Conservation (phyloP, 2,329 filamentous ascomycete species). For the Claviceps sp. region DNA sequence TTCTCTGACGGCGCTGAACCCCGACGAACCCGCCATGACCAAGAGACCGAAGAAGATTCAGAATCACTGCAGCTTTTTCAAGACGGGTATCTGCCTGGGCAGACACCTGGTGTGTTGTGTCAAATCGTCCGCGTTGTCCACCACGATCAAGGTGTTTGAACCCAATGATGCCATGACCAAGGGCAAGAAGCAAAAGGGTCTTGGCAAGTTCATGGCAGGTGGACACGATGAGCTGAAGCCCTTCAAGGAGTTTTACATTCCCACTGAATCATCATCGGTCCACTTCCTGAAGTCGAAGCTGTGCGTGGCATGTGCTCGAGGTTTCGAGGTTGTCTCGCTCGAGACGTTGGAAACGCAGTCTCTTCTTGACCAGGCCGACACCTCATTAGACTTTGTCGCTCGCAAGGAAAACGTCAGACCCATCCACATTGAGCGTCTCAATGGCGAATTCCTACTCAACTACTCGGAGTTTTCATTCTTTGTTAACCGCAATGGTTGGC, state of each 20-base stretch:
- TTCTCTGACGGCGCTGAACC: conserved; percentile 72
- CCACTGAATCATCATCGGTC: conserved; percentile 93
- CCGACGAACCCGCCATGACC: conserved; percentile 63
- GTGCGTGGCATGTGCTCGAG: conserved; percentile 87
- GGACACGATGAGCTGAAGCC: conserved; percentile 92
- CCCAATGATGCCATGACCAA: conserved; percentile 90
- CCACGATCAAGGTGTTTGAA: conserved; percentile 98
- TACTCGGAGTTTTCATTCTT: conserved; percentile 99
- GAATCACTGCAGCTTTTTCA: conserved; percentile 97
- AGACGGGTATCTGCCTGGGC: conserved; percentile 86
- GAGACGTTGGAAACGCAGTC: conserved; percentile 98
- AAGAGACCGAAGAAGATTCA: conserved; percentile 93
- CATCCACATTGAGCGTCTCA: conserved; percentile 93
- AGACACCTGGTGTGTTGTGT: conserved; percentile 93
- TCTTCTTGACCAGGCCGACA: conserved; percentile 91
- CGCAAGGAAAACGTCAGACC: conserved; percentile 87
- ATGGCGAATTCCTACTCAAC: conserved; percentile 93
- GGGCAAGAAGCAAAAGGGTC: conserved; percentile 88
- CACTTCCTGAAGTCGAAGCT: conserved; percentile 96
- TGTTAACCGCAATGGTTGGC: conserved; percentile 96
- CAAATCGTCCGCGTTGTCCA: conserved; percentile 84
- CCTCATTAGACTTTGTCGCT: conserved; percentile 91
- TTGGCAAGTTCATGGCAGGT: conserved; percentile 87
- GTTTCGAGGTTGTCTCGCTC: conserved; percentile 92
- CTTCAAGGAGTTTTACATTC: conserved; percentile 98